A percentile compares a stretch with the other conserved stretches of the same genome.
Evolutionary conservation across 176 grass and related monocot species (phyloP).

Genomic region (Tillandsia fasciculata): DNA sequence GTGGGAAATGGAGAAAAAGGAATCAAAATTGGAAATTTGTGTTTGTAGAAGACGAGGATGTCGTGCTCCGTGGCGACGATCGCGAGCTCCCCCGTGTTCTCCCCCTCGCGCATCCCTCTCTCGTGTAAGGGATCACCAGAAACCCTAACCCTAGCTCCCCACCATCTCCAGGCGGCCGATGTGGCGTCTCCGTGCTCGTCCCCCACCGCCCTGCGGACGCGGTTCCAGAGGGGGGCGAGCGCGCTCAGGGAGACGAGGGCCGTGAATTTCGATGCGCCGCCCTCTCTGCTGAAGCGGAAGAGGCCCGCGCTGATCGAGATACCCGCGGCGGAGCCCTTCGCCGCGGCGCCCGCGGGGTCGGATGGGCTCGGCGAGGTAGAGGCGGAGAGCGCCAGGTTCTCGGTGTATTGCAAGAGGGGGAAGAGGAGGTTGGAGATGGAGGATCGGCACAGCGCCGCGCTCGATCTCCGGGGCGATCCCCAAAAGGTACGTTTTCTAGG

Average conservation of each 20-base stretch:
- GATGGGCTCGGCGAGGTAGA: constrained; percentile 60
- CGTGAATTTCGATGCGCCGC: constrained; percentile 9
- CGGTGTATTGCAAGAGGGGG: constrained; percentile 73
- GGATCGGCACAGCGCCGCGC: constrained; percentile 66
- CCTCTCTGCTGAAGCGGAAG: constrained; percentile 64
- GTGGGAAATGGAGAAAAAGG: no score
- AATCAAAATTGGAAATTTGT: no score
- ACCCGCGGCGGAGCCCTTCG: constrained; percentile 28
- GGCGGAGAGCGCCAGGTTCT: constrained; percentile 59
- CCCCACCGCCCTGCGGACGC: constrained; percentile 29
- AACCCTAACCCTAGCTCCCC: constrained; percentile 26
- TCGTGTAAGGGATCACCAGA: constrained; percentile 86
- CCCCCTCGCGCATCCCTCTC: constrained; percentile 60
- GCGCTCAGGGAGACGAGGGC: not conserved
- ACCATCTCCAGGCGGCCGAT: constrained; percentile 21
- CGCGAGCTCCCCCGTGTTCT: constrained; percentile 88
- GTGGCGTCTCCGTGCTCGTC: constrained; percentile 28
- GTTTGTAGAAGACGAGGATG: constrained; percentile 19
- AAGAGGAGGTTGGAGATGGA: constrained; percentile 86
- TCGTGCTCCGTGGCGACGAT: constrained; percentile 81
- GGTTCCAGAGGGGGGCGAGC: constrained; percentile 20
- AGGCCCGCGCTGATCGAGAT: constrained; percentile 59
- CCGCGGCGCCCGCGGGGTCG: constrained; percentile 32
- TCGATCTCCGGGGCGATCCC: constrained; percentile 56
- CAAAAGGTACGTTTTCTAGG: constrained; percentile 39